phyloP scores from a whole-genome alignment of 2,329 filamentous ascomycete species.

The Tolypocladium capitatum region DNA sequence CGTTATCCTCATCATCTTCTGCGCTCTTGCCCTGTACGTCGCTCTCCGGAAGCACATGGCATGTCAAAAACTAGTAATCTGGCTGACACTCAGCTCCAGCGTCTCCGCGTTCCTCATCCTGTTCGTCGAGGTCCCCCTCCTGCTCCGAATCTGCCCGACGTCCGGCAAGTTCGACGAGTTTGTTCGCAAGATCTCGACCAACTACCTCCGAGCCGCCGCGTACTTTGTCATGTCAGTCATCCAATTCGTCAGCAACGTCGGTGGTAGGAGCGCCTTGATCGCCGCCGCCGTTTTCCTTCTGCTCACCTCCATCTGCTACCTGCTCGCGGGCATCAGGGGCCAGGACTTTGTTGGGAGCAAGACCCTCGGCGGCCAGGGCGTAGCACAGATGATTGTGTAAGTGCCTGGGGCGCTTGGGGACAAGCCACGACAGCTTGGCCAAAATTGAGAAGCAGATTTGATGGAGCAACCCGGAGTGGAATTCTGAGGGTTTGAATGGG shows the following conservation, averaged over 20 bases:
- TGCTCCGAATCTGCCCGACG: conserved; percentile 94
- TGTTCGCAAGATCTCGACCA: conserved; percentile 86
- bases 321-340: conserved; percentile 63
- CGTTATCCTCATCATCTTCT: conserved; percentile 35
- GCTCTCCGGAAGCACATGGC: background rate
- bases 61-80: background rate
- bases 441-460: background rate
- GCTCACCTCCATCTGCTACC: conserved; percentile 69
- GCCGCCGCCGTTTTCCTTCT: conserved; percentile 73
- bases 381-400: conserved; percentile 96
- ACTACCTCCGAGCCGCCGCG: conserved; percentile 88
- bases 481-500: background rate
- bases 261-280: conserved; percentile 57
- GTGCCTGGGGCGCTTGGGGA: background rate
- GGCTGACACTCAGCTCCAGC: conserved; percentile 26
- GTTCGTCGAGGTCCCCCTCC: conserved; percentile 83
- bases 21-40: conserved; percentile 40
- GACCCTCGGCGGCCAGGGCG: conserved; percentile 83
- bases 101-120: conserved; percentile 60
- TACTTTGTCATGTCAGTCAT: conserved; percentile 70
- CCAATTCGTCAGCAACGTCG: conserved; percentile 71
- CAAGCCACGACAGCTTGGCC: background rate
- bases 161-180: conserved; percentile 77
- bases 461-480: background rate
- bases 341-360: conserved; percentile 88